phyloP scores from a whole-genome alignment of 2,329 filamentous ascomycete species.

The Fonsecaea monophora region DNA sequence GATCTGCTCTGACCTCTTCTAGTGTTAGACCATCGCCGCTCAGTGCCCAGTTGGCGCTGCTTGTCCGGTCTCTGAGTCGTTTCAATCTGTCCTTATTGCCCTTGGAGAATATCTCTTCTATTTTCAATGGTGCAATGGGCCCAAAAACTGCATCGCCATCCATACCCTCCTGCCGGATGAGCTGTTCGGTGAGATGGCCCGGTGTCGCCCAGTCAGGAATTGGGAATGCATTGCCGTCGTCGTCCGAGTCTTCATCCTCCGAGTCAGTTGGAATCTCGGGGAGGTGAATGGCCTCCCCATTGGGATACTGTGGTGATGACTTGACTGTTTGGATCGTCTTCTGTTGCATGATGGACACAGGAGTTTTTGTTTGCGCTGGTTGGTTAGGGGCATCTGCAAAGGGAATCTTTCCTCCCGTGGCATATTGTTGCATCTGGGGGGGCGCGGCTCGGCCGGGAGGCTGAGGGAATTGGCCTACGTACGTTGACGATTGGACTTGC shows the following conservation, averaged over 20 bases:
- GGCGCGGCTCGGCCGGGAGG: slow-evolving; percentile 70
- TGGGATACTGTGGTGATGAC: slow-evolving; percentile 78
- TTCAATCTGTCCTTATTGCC: slow-evolving; percentile 84
- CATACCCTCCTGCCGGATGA: slow-evolving; percentile 80
- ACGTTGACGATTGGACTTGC: slow-evolving; percentile 58
- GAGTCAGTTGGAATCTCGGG: slow-evolving; percentile 96
- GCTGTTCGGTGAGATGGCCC: slow-evolving; percentile 76
- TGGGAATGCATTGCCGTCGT: slow-evolving; percentile 62
- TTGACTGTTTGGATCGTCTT: slow-evolving; percentile 50
- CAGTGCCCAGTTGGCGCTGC: slow-evolving; percentile 88
- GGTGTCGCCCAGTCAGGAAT: slow-evolving; percentile 88
- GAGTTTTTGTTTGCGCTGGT: slow-evolving; percentile 56
- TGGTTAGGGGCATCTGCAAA: slow-evolving; percentile 79
- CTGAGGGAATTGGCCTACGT: slow-evolving; percentile 70
- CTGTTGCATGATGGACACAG: slow-evolving; percentile 40
- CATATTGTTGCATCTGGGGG: slow-evolving; percentile 84
- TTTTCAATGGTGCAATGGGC: slow-evolving; percentile 82
- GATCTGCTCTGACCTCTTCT: slow-evolving; percentile 82
- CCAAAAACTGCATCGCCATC: slow-evolving; percentile 89
- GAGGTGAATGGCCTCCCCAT: slow-evolving; percentile 87
- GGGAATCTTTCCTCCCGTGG: slow-evolving; percentile 79
- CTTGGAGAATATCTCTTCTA: slow-evolving; percentile 90
- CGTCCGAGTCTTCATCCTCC: slow-evolving; percentile 78
- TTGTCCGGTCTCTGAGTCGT: slow-evolving; percentile 88
- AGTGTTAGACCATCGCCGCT: slow-evolving; percentile 81